These are phyloP conservation scores for Panaeolus cyanescens DNA, from an alignment of 768 basidiomycete species.

Conservation along the genomic window DNA sequence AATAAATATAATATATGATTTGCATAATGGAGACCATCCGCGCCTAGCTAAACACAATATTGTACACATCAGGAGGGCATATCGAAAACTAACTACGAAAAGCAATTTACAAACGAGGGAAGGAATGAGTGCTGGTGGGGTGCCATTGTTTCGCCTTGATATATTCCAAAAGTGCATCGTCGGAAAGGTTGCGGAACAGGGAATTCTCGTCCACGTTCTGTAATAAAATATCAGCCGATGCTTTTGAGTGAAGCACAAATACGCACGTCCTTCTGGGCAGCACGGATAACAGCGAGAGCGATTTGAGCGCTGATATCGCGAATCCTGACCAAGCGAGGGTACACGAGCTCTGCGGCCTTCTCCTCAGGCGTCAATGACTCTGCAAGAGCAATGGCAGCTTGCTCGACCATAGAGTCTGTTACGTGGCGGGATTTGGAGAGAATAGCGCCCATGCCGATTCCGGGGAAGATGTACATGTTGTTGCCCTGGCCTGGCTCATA, in stretches of 20 bases:
- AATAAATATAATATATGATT: neutral
- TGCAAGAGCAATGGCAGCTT: conserved; percentile 61
- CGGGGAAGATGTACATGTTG: conserved; percentile 75
- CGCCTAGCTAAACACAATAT: conserved; percentile 7
- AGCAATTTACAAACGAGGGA: conserved; percentile 30
- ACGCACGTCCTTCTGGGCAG: conserved; percentile 65
- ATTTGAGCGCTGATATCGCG: conserved; percentile 66
- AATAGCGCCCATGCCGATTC: conserved; percentile 64
- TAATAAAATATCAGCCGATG: neutral
- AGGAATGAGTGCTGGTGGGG: conserved; percentile 32
- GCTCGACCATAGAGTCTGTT: conserved; percentile 72
- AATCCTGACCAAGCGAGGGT: conserved; percentile 68
- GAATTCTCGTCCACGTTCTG: conserved; percentile 48
- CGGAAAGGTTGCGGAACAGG: conserved; percentile 48
- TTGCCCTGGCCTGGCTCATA: conserved; percentile 78
- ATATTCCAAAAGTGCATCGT: conserved; percentile 48
- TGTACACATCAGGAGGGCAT: conserved; percentile 10
- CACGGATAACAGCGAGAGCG: conserved; percentile 61
- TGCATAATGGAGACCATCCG: conserved; percentile 18
- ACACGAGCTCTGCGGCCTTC: conserved; percentile 54
- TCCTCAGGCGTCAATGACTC: conserved; percentile 60
- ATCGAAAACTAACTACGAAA: conserved; percentile 3
- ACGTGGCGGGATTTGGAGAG: conserved; percentile 58
- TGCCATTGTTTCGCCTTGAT: conserved; percentile 61
- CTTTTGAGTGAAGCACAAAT: neutral